Conservation (phyloP, 2,329 filamentous ascomycete species). For the Ceratocystis cacaofunesta region DNA sequence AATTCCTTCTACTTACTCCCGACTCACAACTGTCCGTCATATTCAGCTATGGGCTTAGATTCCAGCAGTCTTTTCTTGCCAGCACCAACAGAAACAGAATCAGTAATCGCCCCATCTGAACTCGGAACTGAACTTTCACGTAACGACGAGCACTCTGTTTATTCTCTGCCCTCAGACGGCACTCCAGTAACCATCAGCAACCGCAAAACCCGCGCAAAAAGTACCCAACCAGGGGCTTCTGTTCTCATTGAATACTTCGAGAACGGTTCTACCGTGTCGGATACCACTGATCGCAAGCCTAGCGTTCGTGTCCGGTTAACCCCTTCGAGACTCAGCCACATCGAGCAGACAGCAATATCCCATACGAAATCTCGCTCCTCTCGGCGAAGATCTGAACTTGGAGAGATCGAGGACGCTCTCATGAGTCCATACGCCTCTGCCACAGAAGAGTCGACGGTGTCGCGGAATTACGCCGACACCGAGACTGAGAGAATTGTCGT, state of each 20-base stretch:
- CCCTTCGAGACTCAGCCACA: constrained; percentile 53
- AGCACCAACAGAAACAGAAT: constrained; percentile 53
- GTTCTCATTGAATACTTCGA: constrained; percentile 93
- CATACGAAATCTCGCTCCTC: constrained; percentile 61
- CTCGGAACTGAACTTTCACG: constrained; percentile 54
- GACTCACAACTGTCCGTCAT: neutral
- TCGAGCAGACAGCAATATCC: constrained; percentile 64
- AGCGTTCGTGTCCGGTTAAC: constrained; percentile 70
- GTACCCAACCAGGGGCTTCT: constrained; percentile 63
- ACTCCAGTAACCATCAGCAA: constrained; percentile 87
- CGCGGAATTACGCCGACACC: constrained; percentile 68
- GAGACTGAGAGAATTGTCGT: constrained; percentile 49
- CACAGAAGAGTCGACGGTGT: constrained; percentile 65
- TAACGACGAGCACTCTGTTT: constrained; percentile 56
- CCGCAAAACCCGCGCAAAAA: constrained; percentile 20
- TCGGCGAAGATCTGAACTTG: constrained; percentile 33
- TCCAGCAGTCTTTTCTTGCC: constrained; percentile 50
- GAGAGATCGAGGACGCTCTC: constrained; percentile 46
- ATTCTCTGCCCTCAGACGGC: constrained; percentile 72
- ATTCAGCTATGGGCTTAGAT: constrained; percentile 36
- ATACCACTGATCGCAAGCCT: constrained; percentile 53
- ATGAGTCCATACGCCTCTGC: constrained; percentile 62
- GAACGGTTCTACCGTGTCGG: constrained; percentile 35
- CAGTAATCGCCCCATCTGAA: constrained; percentile 35
- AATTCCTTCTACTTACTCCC: constrained; percentile 18